Conservation (phyloP, 1,284 basidiomycete species). For the Amylostereum areolatum region DNA sequence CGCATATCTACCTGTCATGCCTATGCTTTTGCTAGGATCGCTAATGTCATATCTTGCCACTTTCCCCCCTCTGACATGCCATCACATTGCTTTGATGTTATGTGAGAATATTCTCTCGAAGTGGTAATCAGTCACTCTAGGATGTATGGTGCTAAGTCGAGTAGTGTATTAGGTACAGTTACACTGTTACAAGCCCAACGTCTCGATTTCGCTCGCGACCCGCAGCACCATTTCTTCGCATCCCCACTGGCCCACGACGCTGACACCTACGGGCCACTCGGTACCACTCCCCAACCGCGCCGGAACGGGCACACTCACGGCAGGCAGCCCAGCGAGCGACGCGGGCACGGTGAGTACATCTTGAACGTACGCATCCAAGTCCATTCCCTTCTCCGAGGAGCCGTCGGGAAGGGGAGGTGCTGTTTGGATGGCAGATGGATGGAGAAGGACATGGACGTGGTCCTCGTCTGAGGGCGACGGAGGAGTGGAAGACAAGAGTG, state of each 20-base stretch:
- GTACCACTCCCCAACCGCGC: constrained; percentile 30
- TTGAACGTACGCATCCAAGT: constrained; percentile 70
- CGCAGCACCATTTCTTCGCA: constrained; percentile 61
- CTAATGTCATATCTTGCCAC: no score
- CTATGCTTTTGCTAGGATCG: no score
- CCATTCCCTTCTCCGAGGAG: constrained; percentile 14
- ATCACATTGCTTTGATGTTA: no score
- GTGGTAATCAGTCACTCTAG: no score
- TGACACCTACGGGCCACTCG: constrained; percentile 85
- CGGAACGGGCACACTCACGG: constrained; percentile 65
- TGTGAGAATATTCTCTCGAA: no score
- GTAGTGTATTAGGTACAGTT: no score
- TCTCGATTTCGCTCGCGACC: constrained; percentile 45
- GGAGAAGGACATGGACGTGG: constrained; percentile 78
- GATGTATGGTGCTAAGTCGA: no score
- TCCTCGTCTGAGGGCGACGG: constrained; percentile 10
- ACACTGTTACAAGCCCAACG: neutral
- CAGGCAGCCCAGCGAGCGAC: constrained; percentile 85
- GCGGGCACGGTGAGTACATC: constrained; percentile 92
- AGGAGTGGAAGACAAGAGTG: constrained; percentile 22
- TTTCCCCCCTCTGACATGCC: no score
- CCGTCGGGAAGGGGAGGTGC: constrained; percentile 52
- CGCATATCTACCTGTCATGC: no score
- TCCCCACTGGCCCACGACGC: constrained; percentile 89
- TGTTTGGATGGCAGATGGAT: constrained; percentile 78